Conservation (phyloP, 306 rosid species). For the Senna tora region DNA sequence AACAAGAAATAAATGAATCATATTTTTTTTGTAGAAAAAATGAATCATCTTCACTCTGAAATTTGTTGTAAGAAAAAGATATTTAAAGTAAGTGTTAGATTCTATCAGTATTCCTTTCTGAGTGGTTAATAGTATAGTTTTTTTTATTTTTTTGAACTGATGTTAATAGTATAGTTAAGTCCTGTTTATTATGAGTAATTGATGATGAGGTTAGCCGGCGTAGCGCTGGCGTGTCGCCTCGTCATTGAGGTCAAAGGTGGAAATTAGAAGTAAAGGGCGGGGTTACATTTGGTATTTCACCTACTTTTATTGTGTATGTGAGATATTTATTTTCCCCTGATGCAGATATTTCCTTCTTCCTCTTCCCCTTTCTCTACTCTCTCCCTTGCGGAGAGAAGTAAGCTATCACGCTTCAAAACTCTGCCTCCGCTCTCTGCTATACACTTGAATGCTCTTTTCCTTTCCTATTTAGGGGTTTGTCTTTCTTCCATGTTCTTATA, state of each 20-base stretch:
- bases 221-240: background rate
- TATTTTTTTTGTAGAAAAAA: too few relatives aligned
- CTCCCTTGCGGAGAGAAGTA: background rate
- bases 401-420: background rate
- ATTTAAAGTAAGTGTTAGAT: too few relatives aligned
- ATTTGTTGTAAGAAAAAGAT: too few relatives aligned
- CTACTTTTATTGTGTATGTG: background rate
- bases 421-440: background rate
- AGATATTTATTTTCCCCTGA: background rate
- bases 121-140: too few relatives aligned
- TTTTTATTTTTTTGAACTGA: background rate
- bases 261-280: background rate
- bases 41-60: too few relatives aligned
- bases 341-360: background rate
- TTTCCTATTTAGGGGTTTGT: background rate
- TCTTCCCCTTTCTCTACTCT: too few relatives aligned
- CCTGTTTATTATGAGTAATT: background rate
- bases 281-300: constrained; percentile 4
- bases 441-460: background rate
- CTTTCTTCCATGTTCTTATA: background rate
- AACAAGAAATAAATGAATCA: too few relatives aligned
- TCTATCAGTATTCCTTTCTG: too few relatives aligned
- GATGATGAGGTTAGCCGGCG: background rate
- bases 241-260: background rate
- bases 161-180: background rate